A percentile compares a stretch with the other conserved stretches of the same genome.
phyloP scores from a whole-genome alignment of 805 yeast genomes.

The Metschnikowia peoriensis region DNA sequence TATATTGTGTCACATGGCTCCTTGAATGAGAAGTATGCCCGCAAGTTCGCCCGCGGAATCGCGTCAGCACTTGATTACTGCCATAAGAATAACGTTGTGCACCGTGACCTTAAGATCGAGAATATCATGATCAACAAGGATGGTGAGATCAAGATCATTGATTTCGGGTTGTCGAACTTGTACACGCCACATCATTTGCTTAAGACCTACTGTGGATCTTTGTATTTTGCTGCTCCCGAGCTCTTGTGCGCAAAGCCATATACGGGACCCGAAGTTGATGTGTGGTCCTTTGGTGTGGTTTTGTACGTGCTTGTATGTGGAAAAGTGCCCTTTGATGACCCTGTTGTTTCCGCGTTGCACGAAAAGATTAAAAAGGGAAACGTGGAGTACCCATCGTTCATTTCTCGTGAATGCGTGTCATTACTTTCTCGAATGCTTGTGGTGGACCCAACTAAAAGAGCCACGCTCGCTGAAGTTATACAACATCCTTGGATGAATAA shows the following conservation, averaged over 20 bases:
- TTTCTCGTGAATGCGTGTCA: conserved; percentile 78
- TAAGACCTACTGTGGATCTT: conserved; percentile 94
- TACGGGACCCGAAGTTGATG: conserved; percentile 94
- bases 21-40: conserved; percentile 87
- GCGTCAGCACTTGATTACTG: conserved; percentile 92
- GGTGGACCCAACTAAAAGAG: conserved; percentile 82
- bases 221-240: conserved; percentile 98
- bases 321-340: conserved; percentile 97
- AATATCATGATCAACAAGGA: conserved; percentile 90
- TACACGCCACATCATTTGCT: conserved; percentile 68
- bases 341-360: conserved; percentile 85
- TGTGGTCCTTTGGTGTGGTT: conserved; percentile 98
- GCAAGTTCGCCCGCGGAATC: conserved; percentile 92
- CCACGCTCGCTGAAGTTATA: conserved; percentile 72
- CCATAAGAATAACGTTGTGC: conserved; percentile 92
- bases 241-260: conserved; percentile 89
- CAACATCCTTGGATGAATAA: conserved; percentile 93
- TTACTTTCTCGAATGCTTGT: conserved; percentile 85
- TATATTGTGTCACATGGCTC: conserved; percentile 96
- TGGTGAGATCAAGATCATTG: conserved; percentile 94
- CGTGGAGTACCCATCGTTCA: conserved; percentile 84
- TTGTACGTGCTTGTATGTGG: conserved; percentile 95
- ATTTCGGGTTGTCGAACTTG: conserved; percentile 91
- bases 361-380: conserved; percentile 90
- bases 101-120: conserved; percentile 94